phyloP scores from a whole-genome alignment of 805 yeast species.

The Candida succiphila region DNA sequence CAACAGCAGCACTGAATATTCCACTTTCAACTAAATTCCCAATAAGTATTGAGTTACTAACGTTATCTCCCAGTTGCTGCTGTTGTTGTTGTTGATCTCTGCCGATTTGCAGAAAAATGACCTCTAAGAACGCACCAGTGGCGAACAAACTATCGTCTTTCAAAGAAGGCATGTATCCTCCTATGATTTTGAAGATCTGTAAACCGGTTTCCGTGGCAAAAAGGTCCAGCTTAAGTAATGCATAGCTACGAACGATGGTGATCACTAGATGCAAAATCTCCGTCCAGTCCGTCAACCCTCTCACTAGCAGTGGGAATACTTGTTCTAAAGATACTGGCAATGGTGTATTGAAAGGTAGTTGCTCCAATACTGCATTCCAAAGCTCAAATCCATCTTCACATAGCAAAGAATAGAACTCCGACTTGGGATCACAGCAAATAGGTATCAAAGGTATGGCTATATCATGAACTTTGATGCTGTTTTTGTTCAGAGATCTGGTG shows the following conservation, averaged over 20 bases:
- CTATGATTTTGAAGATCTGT: conserved; percentile 37
- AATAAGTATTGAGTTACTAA: conserved; percentile 9
- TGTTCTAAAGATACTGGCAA: conserved; percentile 29
- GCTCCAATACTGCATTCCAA: conserved; percentile 64
- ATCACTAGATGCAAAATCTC: conserved; percentile 61
- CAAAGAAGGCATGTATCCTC: conserved; percentile 46
- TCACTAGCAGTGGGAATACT: conserved; percentile 40
- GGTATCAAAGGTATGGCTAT: conserved; percentile 58
- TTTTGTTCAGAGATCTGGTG: conserved; percentile 43
- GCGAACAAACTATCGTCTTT: conserved; percentile 62
- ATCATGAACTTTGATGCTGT: conserved; percentile 37
- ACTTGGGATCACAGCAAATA: conserved; percentile 49
- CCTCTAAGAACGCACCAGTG: conserved; percentile 44
- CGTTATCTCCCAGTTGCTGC: conserved; percentile 11
- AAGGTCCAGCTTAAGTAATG: conserved; percentile 35
- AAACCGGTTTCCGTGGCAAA: conserved; percentile 28
- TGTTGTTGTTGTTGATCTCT: conserved; percentile 9
- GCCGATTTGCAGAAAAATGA: conserved; percentile 28
- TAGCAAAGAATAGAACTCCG: conserved; percentile 45
- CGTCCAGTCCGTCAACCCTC: conserved; percentile 59
- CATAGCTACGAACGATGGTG: conserved; percentile 53
- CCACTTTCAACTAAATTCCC: conserved; percentile 31
- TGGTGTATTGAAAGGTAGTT: conserved; percentile 33
- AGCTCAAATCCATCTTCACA: conserved; percentile 83
- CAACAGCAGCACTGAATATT: conserved; percentile 30